Base-by-base conservation (phyloP, 164 flowering plant genomes). In the Houttuynia cordata region DNA sequence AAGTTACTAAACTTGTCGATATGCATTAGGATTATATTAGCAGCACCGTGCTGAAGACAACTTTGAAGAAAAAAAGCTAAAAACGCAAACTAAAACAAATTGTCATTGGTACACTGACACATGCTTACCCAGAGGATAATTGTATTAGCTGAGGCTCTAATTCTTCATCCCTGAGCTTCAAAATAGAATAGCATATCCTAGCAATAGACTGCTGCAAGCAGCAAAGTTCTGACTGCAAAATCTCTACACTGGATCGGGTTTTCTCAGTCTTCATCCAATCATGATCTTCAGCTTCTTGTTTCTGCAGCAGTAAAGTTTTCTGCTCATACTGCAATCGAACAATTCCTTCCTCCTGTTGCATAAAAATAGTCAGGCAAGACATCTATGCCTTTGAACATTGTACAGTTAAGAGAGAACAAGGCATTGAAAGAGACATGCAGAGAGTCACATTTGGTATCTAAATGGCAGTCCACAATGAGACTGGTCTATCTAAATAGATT, bases 61-160 rank as follows among this genome's bases (percentile, higher is more conserved):
- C 37, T 2, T 30, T 30, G 37, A 30, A 13, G 56, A 10, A 20
- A 53, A 20, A 19, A 23, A 53, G 13, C 22, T 20, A 53, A 18
- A 53, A 23, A 10, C 8, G 2, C 4, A 18, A 20, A 17, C 19
- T 22, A 45, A 45, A 45, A 7, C 17, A 45, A 45, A 45, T 10
- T 12, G 13, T 17, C 13, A 45, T 12, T 7, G n/a, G n/a, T n/a
- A 17, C 17, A 17, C 49, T 8, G 7, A 17, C 17, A 14, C 14
- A 17, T 17, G 17, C 34, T 71, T 81, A 90, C 95, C 97, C 91
- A 8, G 85, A 77, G 64, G 81, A 75, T 62, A 91, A 62, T 57
- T 78, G 71, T 56, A 83, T 69, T 64, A 91, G 73, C 74, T 91
- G 96, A 49, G 89, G 87, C 41, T 80, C 76, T 54, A 91, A 80